Evolutionary conservation across 257 asterid species (phyloP).

Genomic region (Ocimum tenuiflorum): DNA sequence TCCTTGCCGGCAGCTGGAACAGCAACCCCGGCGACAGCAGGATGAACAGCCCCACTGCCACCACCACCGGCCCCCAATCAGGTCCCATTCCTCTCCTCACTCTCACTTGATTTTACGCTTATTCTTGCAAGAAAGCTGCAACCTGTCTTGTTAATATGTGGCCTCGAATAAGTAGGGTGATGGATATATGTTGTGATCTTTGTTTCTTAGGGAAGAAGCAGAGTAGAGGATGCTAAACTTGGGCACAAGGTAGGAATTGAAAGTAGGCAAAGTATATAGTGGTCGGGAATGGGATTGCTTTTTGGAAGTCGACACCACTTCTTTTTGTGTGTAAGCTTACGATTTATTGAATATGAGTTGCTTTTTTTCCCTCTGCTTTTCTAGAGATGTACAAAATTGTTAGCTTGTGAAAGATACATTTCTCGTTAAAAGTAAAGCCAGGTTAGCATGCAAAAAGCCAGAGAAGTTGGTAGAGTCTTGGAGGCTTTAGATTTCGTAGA

Average conservation of each 20-base stretch:
- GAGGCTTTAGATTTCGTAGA: slow-evolving; percentile 2
- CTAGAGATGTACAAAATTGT: slow-evolving; percentile 2
- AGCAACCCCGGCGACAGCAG: slow-evolving; percentile 85
- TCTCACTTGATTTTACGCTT: not conserved
- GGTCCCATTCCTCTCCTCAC: slow-evolving; percentile 23
- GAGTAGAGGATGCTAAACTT: slow-evolving; percentile 53
- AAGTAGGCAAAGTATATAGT: slow-evolving; percentile 48
- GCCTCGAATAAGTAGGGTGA: slow-evolving; percentile 18
- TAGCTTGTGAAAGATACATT: slow-evolving; percentile 6
- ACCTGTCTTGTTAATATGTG: not conserved
- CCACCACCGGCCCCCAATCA: slow-evolving; percentile 94
- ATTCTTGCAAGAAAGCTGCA: slow-evolving; percentile 6
- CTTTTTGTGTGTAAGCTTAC: slow-evolving; percentile 28
- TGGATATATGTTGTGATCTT: not conserved
- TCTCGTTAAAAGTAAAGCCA: slow-evolving; percentile 6
- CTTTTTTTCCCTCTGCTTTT: slow-evolving; percentile 20
- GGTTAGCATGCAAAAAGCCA: not conserved
- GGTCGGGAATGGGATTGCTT: slow-evolving; percentile 45
- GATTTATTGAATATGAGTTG: slow-evolving; percentile 20
- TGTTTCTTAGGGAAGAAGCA: slow-evolving; percentile 58
- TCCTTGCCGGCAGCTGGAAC: slow-evolving; percentile 79
- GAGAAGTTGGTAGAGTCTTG: slow-evolving; percentile 14
- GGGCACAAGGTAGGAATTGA: slow-evolving; percentile 31
- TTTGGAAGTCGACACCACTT: slow-evolving; percentile 14
- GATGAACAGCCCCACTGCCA: slow-evolving; percentile 86